A percentile compares a stretch with the other conserved stretches of the same genome.
phyloP scores from a whole-genome alignment of 768 basidiomycete species.

The Lepiota brunneoincarnata region DNA sequence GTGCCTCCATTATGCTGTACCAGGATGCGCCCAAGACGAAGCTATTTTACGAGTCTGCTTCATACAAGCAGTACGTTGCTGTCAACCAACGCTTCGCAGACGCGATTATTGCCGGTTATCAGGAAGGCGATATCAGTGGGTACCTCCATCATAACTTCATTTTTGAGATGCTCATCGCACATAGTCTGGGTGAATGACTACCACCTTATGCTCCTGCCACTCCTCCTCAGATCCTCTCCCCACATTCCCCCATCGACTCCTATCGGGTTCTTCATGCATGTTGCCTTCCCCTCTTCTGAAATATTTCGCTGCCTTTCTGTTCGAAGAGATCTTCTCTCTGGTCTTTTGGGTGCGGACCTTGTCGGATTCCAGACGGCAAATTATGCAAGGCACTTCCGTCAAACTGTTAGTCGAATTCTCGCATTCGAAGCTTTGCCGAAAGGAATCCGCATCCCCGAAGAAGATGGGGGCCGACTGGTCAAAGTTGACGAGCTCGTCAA shows the following conservation, averaged over 20 bases:
- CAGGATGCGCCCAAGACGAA: constrained; percentile 87
- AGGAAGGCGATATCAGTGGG: constrained; percentile 78
- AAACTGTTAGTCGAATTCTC: constrained; percentile 80
- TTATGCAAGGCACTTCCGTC: constrained; percentile 81
- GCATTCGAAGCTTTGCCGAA: constrained; percentile 80
- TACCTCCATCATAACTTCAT: neutral
- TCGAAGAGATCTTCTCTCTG: constrained; percentile 72
- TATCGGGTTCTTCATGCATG: constrained; percentile 95
- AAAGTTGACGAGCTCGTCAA: constrained; percentile 15
- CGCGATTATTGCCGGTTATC: constrained; percentile 73
- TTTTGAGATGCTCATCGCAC: constrained; percentile 12
- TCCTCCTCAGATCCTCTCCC: constrained; percentile 68
- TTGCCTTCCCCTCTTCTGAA: constrained; percentile 93
- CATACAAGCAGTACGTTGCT: constrained; percentile 82
- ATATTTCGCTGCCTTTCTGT: constrained; percentile 91
- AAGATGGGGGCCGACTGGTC: constrained; percentile 22
- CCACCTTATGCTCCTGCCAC: constrained; percentile 91
- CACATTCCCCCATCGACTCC: constrained; percentile 55
- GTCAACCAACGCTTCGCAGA: constrained; percentile 92
- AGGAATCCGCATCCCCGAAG: constrained; percentile 64
- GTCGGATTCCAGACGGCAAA: constrained; percentile 91
- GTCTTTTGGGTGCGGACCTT: constrained; percentile 90
- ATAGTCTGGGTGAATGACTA: constrained; percentile 90
- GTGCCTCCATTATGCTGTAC: constrained; percentile 81
- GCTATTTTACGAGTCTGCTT: constrained; percentile 72